Evolutionary conservation across 805 yeast genomes (phyloP).

Genomic region (Hagleromyces aurorensis): DNA sequence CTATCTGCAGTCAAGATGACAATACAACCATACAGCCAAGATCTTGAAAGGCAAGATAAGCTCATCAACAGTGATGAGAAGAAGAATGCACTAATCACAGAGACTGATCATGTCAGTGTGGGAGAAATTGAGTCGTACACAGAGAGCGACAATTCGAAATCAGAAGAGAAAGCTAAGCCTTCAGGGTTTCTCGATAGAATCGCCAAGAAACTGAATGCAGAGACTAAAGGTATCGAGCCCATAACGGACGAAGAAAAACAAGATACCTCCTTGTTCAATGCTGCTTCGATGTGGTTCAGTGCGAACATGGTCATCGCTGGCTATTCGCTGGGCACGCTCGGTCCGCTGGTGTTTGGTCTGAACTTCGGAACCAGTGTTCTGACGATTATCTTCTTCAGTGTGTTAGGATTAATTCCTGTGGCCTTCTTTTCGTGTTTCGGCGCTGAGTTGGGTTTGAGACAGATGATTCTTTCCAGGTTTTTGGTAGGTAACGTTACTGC

Average conservation of each 20-base stretch:
- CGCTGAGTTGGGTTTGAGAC: constrained; percentile 78
- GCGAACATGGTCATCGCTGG: constrained; percentile 86
- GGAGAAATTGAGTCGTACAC: no score
- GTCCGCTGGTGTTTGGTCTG: constrained; percentile 54
- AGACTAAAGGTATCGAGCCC: constrained; percentile 71
- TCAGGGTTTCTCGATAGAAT: constrained; percentile 19
- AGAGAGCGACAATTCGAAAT: no score
- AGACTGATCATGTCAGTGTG: no score
- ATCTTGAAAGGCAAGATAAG: no score
- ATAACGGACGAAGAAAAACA: constrained; percentile 71
- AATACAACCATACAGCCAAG: no score
- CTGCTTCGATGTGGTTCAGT: constrained; percentile 85
- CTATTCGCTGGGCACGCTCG: constrained; percentile 66
- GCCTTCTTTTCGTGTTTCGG: constrained; percentile 81
- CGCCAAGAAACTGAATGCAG: constrained; percentile 34
- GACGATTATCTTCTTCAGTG: constrained; percentile 12
- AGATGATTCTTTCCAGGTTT: constrained; percentile 72
- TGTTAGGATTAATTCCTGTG: constrained; percentile 65
- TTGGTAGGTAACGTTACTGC: constrained; percentile 68
- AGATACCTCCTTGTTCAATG: constrained; percentile 55
- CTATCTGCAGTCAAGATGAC: no score
- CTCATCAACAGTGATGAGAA: no score
- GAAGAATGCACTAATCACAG: no score
- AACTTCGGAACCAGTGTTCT: constrained; percentile 28
- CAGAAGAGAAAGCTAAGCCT: no score